phyloP scores from a whole-genome alignment of 1,284 basidiomycete genomes.

The Coriolopsis trogii region DNA sequence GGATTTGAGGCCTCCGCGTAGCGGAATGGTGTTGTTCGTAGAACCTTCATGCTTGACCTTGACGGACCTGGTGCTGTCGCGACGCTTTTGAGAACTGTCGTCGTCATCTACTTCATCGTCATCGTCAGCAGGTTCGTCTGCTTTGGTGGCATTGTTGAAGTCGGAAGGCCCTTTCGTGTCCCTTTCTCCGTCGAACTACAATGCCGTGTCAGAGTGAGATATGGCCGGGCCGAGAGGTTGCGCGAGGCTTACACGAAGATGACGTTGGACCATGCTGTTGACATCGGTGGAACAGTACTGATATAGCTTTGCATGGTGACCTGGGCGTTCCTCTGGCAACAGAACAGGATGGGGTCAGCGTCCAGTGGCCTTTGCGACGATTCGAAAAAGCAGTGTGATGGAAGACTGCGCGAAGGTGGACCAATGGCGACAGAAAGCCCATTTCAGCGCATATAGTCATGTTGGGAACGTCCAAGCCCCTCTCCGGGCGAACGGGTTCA shows the following conservation, averaged over 20 bases:
- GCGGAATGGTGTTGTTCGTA: conserved; percentile 26
- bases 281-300: conserved; percentile 60
- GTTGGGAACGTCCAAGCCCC: too few species aligned
- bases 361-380: too few species aligned
- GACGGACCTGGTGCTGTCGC: conserved; percentile 24
- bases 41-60: conserved; percentile 26
- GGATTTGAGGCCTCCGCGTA: conserved; percentile 26
- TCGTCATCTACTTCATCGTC: conserved; percentile 46
- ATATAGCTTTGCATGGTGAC: conserved; percentile 59
- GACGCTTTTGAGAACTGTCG: conserved; percentile 26
- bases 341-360: not conserved
- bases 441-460: too few species aligned
- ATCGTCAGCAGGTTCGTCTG: conserved; percentile 45
- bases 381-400: too few species aligned
- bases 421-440: too few species aligned
- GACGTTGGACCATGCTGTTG: conserved; percentile 48
- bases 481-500: too few species aligned
- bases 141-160: conserved; percentile 42
- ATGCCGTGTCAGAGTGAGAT: conserved; percentile 10
- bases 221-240: not conserved
- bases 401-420: too few species aligned
- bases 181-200: conserved; percentile 53
- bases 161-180: conserved; percentile 49
- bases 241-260: conserved; percentile 44
- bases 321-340: conserved; percentile 46